Percentiles rank a stretch among this genome's conserved stretches.
These are phyloP conservation scores for maize (Zea mays) DNA, from an alignment of 176 grass and related monocot species.

Conservation along the genomic window DNA sequence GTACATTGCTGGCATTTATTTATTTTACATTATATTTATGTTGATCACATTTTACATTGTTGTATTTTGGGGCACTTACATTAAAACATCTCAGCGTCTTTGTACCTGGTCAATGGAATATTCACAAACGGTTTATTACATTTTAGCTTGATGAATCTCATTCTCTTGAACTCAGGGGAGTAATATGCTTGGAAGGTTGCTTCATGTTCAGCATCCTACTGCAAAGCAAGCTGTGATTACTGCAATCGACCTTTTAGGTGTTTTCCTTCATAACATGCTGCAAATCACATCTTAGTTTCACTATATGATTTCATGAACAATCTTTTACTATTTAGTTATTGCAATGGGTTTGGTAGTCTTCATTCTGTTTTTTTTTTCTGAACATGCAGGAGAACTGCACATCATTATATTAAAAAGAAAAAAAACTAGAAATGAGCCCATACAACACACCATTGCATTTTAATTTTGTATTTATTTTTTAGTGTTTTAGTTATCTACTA, in stretches of 20 bases:
- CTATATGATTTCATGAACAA: background rate
- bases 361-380: background rate
- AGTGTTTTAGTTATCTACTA: conserved; percentile 3
- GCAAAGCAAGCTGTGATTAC: conserved; percentile 99
- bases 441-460: background rate
- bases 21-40: conserved; percentile 1
- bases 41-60: background rate
- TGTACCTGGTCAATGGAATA: background rate
- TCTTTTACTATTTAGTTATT: conserved; percentile 27
- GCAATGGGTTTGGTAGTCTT: background rate
- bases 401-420: background rate
- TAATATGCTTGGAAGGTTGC: conserved; percentile 92
- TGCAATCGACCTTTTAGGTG: conserved; percentile 95
- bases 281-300: conserved; percentile 12
- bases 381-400: no score
- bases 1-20: background rate
- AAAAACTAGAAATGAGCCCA: background rate
- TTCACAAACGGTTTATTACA: conserved; percentile 1
- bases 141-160: conserved; percentile 28
- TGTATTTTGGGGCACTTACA: conserved; percentile 21
- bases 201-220: conserved; percentile 94
- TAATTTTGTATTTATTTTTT: background rate
- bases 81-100: background rate
- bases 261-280: conserved; percentile 28
- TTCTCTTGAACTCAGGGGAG: conserved; percentile 67